Evolutionary conservation across 129 eudicot species (phyloP).

Genomic region (Rutidosis leptorrhynchoides): DNA sequence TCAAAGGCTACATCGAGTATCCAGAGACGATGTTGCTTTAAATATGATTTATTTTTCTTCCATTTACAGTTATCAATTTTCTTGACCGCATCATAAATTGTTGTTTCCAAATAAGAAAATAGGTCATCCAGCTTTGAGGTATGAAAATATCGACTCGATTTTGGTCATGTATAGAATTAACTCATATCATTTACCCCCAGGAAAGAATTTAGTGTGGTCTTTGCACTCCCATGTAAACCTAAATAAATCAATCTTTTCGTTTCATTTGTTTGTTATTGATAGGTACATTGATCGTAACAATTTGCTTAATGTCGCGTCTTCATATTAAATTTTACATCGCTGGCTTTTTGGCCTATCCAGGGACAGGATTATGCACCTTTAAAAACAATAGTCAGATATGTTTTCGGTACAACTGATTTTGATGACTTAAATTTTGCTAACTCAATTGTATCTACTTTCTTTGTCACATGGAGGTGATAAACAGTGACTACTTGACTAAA

Average conservation of each 20-base stretch:
- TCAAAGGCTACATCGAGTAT: conserved; percentile 88
- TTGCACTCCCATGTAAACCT: conserved; percentile 25
- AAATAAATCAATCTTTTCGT: conserved; percentile 22
- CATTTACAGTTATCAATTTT: conserved; percentile 4
- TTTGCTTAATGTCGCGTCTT: not conserved
- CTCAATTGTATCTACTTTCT: not conserved
- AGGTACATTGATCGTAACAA: not conserved
- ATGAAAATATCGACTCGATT: conserved; percentile 37
- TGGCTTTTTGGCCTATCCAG: not conserved
- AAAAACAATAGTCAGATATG: not conserved
- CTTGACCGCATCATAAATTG: too few relatives aligned
- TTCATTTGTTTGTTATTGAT: conserved; percentile 2
- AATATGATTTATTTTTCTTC: conserved; percentile 12
- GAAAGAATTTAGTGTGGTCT: conserved; percentile 9
- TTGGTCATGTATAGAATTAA: conserved; percentile 33
- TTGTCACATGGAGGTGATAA: not conserved
- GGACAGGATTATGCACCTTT: not conserved
- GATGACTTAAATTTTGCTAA: not conserved
- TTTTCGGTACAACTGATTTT: not conserved
- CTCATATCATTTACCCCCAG: conserved; percentile 22
- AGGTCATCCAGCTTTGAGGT: conserved; percentile 26
- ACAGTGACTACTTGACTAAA: not conserved
- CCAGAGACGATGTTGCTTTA: conserved; percentile 94
- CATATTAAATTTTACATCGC: not conserved
- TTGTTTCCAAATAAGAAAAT: too few relatives aligned